Conservation (phyloP, 2,329 filamentous ascomycete species). For the Tetracladium maxilliforme region DNA sequence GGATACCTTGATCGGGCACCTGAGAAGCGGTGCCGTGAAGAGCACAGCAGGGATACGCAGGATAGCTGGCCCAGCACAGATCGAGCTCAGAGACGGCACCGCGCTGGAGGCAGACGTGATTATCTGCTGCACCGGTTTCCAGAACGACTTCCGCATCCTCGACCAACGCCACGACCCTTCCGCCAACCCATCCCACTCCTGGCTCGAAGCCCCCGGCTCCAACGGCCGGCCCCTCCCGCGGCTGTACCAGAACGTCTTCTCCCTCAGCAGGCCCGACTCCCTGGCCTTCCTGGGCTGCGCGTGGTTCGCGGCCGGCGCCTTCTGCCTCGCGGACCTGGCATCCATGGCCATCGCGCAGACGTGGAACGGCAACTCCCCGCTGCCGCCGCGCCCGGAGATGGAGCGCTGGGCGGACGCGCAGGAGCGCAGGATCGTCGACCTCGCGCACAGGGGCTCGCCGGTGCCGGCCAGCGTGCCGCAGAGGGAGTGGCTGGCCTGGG, state of each 20-base stretch:
- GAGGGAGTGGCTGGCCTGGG: slow-evolving; percentile 17
- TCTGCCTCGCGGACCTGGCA: slow-evolving; percentile 24
- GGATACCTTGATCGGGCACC: slow-evolving; percentile 12
- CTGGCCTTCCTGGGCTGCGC: slow-evolving; percentile 26
- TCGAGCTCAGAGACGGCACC: slow-evolving; percentile 16
- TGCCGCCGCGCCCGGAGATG: slow-evolving; percentile 23
- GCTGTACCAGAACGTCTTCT: slow-evolving; percentile 29
- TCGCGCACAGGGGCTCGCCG: slow-evolving; percentile 27
- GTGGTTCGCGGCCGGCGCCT: slow-evolving; percentile 18
- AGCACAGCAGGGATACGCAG: slow-evolving; percentile 13
- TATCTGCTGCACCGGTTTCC: slow-evolving; percentile 20
- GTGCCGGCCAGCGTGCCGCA: slow-evolving; percentile 17
- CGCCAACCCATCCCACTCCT: slow-evolving; percentile 9
- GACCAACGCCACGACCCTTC: slow-evolving; percentile 4
- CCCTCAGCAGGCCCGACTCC: slow-evolving; percentile 23
- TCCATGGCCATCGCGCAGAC: slow-evolving; percentile 28
- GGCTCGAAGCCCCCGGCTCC: slow-evolving; percentile 7
- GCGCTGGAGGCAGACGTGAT: slow-evolving; percentile 15
- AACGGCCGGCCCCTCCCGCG: slow-evolving; percentile 16
- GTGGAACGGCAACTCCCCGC: slow-evolving; percentile 20
- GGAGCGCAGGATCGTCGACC: slow-evolving; percentile 14
- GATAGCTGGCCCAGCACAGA: slow-evolving; percentile 6
- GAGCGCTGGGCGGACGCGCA: slow-evolving; percentile 15
- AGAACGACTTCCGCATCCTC: slow-evolving; percentile 11
- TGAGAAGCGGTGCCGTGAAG: slow-evolving; percentile 11